Conservation (phyloP, 768 basidiomycete genomes). For the Leccinum obscurum region DNA sequence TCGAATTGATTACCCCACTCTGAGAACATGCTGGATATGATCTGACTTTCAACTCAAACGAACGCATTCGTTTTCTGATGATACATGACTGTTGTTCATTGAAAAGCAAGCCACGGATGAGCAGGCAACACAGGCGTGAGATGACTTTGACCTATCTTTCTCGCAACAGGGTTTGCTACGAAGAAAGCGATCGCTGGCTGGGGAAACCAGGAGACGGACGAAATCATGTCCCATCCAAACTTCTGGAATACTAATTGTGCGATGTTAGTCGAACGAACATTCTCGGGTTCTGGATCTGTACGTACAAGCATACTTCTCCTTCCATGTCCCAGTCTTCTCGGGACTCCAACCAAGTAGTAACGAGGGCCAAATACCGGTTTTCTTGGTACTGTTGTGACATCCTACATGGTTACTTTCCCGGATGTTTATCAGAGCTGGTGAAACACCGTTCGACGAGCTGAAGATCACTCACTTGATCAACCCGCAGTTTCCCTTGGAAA, state of each 20-base stretch:
- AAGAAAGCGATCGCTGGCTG: background rate
- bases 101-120: background rate
- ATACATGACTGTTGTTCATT: background rate
- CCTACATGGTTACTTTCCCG: background rate
- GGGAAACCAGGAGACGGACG: background rate
- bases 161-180: background rate
- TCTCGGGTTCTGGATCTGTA: background rate
- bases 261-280: background rate
- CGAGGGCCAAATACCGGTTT: background rate
- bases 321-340: background rate
- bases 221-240: background rate
- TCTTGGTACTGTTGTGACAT: background rate
- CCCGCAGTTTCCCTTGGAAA: background rate
- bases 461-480: background rate
- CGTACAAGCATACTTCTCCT: background rate
- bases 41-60: background rate
- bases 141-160: background rate
- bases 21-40: background rate
- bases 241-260: background rate
- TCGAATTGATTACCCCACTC: background rate
- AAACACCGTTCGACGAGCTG: background rate
- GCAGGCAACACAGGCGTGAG: background rate
- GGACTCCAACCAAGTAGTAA: background rate
- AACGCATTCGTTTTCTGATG: background rate
- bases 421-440: no score